Conservation (phyloP, 305 asterid species). For the Solanum hybrid region DNA sequence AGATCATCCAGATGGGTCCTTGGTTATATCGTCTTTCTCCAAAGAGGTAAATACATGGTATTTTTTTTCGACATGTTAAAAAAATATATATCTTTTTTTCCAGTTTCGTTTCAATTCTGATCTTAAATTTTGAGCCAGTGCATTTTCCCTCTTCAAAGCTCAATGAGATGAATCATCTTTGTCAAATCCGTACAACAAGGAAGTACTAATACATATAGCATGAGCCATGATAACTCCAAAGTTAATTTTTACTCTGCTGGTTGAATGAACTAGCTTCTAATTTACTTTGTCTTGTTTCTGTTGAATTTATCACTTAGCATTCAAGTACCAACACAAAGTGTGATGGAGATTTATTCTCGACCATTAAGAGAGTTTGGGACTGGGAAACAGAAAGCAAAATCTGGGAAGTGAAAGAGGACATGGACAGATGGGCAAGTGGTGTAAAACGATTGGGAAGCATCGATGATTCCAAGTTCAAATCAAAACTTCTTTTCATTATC, state of each 20-base stretch:
- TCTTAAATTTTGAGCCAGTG: neutral
- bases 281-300: neutral
- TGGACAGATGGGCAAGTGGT: conserved; percentile 20
- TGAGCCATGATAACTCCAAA: neutral
- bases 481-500: neutral
- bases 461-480: neutral
- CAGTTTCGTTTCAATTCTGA: neutral
- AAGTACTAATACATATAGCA: neutral
- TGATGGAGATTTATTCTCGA: neutral
- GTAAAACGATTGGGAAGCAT: conserved; percentile 2
- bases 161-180: conserved; percentile 1
- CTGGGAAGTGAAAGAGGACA: conserved; percentile 30
- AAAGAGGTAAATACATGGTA: neutral
- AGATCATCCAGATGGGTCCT: conserved; percentile 10
- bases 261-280: neutral
- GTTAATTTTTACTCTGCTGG: neutral
- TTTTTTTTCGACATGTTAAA: neutral
- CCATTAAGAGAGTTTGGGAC: conserved; percentile 17
- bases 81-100: neutral
- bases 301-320: neutral
- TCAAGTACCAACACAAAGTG: neutral
- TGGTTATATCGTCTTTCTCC: neutral
- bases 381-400: conserved; percentile 32
- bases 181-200: neutral
- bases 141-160: neutral